Conservation (phyloP, 2,329 filamentous ascomycete species). For the Ceratocystis eucalypticola region DNA sequence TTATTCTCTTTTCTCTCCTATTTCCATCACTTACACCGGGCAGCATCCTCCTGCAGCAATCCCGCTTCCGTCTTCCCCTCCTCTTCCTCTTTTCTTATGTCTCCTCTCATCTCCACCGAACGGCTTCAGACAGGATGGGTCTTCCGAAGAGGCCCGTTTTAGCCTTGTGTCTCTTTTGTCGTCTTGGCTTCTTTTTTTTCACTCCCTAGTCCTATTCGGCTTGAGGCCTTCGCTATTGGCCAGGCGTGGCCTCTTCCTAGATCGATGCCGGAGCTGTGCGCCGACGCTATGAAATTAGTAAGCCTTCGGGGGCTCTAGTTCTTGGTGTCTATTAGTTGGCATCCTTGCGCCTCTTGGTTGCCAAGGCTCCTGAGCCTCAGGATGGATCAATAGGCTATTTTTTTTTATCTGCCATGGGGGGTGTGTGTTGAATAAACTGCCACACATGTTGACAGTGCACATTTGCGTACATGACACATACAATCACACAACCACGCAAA, state of each 20-base stretch:
- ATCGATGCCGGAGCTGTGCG: slow-evolving; percentile 1
- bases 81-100: not conserved
- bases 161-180: not conserved
- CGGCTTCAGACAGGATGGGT: not conserved
- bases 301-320: not conserved
- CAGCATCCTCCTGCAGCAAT: not conserved
- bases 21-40: not conserved
- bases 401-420: not conserved
- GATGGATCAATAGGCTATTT: slow-evolving; percentile 1
- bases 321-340: not conserved
- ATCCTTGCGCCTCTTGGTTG: not conserved
- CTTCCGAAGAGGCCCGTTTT: not conserved
- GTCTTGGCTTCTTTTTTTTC: not conserved
- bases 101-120: not conserved
- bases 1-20: not conserved
- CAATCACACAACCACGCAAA: not conserved
- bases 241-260: not conserved
- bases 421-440: not conserved
- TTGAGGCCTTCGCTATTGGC: slow-evolving; percentile 1
- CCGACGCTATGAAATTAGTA: not conserved
- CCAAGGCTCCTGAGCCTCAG: not conserved
- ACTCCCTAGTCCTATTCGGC: not conserved
- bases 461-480: not conserved
- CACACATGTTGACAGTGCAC: slow-evolving; percentile 1
- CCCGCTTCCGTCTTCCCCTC: not conserved